These are phyloP conservation scores for Neurospora tetraspora DNA, from an alignment of 495 filamentous ascomycete genomes.

Conservation along the genomic window DNA sequence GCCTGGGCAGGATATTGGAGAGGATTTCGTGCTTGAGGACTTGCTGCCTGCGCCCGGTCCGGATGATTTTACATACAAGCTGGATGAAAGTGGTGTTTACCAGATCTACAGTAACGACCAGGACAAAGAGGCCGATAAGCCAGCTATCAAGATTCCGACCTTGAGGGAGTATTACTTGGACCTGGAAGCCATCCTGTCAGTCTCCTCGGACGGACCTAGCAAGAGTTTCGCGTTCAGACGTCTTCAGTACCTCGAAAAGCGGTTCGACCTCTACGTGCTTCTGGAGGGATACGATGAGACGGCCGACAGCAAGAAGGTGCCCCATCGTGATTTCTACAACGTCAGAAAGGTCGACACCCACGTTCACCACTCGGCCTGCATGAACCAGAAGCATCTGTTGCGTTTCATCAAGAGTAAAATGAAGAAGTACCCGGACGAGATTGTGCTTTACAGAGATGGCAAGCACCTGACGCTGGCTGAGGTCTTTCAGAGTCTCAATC, in stretches of 20 bases:
- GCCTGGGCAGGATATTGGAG: slow-evolving; percentile 78
- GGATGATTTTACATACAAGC: slow-evolving; percentile 59
- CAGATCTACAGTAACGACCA: slow-evolving; percentile 71
- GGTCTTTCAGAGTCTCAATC: slow-evolving; percentile 93
- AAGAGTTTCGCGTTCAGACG: slow-evolving; percentile 95
- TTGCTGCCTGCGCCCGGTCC: slow-evolving; percentile 57
- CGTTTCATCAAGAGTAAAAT: slow-evolving; percentile 99
- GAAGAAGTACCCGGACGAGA: slow-evolving; percentile 92
- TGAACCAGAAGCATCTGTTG: slow-evolving; percentile 98
- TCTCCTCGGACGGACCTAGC: slow-evolving; percentile 87
- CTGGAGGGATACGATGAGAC: slow-evolving; percentile 97
- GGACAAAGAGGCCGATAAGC: slow-evolving; percentile 49
- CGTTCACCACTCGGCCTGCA: slow-evolving; percentile 97
- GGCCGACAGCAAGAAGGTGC: slow-evolving; percentile 93
- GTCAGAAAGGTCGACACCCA: slow-evolving; percentile 98
- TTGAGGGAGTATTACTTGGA: slow-evolving; percentile 93
- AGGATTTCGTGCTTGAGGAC: slow-evolving; percentile 67
- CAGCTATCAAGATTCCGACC: slow-evolving; percentile 73
- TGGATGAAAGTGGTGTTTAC: slow-evolving; percentile 80
- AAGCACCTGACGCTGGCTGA: slow-evolving; percentile 84
- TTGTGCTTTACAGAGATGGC: slow-evolving; percentile 85
- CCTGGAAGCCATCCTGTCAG: slow-evolving; percentile 70
- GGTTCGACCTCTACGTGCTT: slow-evolving; percentile 86
- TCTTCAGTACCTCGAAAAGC: slow-evolving; percentile 89
- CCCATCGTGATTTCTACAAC: slow-evolving; percentile 97